Evolutionary conservation across 208 protist genomes (phyloP).

Genomic region (Leishmania tarentolae): DNA sequence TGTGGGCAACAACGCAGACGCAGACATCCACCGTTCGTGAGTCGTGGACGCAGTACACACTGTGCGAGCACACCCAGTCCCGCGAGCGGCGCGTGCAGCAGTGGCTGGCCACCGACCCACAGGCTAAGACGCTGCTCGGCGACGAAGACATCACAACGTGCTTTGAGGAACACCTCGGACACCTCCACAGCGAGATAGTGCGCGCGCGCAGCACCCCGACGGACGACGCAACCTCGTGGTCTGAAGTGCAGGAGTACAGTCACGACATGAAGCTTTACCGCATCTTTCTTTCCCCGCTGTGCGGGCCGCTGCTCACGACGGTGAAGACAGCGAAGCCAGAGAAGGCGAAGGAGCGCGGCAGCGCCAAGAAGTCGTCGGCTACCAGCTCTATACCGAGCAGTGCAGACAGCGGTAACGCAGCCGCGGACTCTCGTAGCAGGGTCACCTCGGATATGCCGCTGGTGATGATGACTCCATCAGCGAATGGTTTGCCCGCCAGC

Average conservation of each 20-base stretch:
- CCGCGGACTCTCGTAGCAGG: neutral
- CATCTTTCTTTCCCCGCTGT: slow-evolving; percentile 66
- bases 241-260: slow-evolving; percentile 45
- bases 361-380: slow-evolving; percentile 1
- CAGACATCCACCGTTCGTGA: slow-evolving; percentile 32
- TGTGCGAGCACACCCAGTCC: slow-evolving; percentile 49
- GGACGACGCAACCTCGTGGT: slow-evolving; percentile 41
- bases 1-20: slow-evolving; percentile 46
- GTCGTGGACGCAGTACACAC: slow-evolving; percentile 62
- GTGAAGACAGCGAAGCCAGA: slow-evolving; percentile 43
- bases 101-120: slow-evolving; percentile 41
- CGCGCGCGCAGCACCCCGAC: slow-evolving; percentile 51
- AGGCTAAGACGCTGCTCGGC: slow-evolving; percentile 43
- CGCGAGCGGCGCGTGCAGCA: slow-evolving; percentile 45
- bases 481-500: neutral
- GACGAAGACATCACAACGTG: slow-evolving; percentile 35
- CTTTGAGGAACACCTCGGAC: slow-evolving; percentile 47
- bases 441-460: neutral
- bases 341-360: slow-evolving; percentile 6
- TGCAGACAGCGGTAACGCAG: neutral
- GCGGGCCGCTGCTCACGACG: slow-evolving; percentile 72
- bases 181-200: slow-evolving; percentile 64
- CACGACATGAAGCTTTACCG: slow-evolving; percentile 74
- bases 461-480: neutral
- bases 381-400: neutral